Conservation (phyloP, 495 filamentous ascomycete species). For the Penicillium canariense region DNA sequence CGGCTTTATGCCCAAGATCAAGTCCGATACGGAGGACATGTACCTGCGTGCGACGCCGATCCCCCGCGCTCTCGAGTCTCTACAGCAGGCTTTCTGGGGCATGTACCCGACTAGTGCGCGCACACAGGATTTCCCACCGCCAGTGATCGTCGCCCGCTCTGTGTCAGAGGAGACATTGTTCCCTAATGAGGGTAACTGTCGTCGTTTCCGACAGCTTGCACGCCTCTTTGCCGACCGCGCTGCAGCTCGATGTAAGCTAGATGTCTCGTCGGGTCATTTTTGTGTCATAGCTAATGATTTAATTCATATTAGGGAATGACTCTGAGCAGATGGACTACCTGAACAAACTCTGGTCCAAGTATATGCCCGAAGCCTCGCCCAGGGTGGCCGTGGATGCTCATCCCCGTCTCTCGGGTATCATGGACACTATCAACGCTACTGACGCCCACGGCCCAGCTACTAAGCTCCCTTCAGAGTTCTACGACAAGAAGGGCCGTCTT, state of each 20-base stretch:
- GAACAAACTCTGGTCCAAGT: slow-evolving; percentile 71
- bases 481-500: slow-evolving; percentile 66
- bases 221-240: slow-evolving; percentile 79
- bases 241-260: slow-evolving; percentile 62
- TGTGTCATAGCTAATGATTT: slow-evolving; percentile 2
- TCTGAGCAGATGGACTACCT: slow-evolving; percentile 82
- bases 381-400: slow-evolving; percentile 78
- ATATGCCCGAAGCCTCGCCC: slow-evolving; percentile 69
- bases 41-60: slow-evolving; percentile 86
- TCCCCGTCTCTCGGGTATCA: slow-evolving; percentile 82
- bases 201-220: slow-evolving; percentile 76
- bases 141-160: slow-evolving; percentile 71
- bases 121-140: slow-evolving; percentile 60
- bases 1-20: slow-evolving; percentile 71
- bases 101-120: slow-evolving; percentile 78
- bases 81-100: slow-evolving; percentile 86
- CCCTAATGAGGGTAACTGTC: slow-evolving; percentile 85
- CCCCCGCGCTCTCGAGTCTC: slow-evolving; percentile 78
- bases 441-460: slow-evolving; percentile 81
- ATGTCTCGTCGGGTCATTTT: not conserved
- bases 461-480: slow-evolving; percentile 78
- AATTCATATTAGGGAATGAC: slow-evolving; percentile 56
- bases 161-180: slow-evolving; percentile 85
- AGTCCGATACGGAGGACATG: slow-evolving; percentile 64
- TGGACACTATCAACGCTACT: slow-evolving; percentile 90